These are phyloP conservation scores for Podospora bellae-mahoneyi DNA, from an alignment of 495 filamentous ascomycete genomes.

Conservation along the genomic window DNA sequence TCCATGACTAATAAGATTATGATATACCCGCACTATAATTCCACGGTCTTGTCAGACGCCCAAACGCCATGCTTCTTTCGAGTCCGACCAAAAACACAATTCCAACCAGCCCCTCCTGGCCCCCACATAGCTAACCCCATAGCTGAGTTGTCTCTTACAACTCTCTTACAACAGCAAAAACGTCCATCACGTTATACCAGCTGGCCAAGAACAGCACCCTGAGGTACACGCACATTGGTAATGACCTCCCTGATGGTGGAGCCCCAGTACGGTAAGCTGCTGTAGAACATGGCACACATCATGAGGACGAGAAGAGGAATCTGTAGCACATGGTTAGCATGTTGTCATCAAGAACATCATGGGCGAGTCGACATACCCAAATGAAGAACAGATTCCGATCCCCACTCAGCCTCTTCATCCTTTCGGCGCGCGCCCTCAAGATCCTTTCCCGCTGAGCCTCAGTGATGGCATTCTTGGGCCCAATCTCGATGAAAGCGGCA, in stretches of 20 bases:
- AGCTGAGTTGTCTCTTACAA: background rate
- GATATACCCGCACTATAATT: background rate
- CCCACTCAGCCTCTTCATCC: slow-evolving; percentile 68
- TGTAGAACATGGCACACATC: slow-evolving; percentile 26
- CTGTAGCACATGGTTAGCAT: slow-evolving; percentile 22
- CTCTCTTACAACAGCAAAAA: background rate
- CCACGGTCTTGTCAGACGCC: background rate
- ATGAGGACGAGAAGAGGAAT: slow-evolving; percentile 28
- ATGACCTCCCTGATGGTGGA: slow-evolving; percentile 2
- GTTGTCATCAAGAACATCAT: slow-evolving; percentile 4
- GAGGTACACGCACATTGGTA: background rate
- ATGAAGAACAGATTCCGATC: slow-evolving; percentile 81
- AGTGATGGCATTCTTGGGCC: slow-evolving; percentile 54
- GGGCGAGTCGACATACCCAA: slow-evolving; percentile 57
- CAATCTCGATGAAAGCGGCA: slow-evolving; percentile 49
- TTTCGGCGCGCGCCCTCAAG: slow-evolving; percentile 65
- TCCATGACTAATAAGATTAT: background rate
- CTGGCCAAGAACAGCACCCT: background rate
- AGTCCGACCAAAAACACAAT: background rate
- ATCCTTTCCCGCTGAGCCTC: slow-evolving; percentile 72
- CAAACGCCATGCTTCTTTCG: background rate
- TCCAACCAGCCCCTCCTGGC: background rate
- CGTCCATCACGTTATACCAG: background rate
- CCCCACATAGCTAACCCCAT: background rate
- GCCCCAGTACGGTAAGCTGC: slow-evolving; percentile 14